A percentile compares a stretch with the other conserved stretches of the same genome.
Conservation (phyloP, 2,329 filamentous ascomycete species). For the Trichocomaceae sp. region DNA sequence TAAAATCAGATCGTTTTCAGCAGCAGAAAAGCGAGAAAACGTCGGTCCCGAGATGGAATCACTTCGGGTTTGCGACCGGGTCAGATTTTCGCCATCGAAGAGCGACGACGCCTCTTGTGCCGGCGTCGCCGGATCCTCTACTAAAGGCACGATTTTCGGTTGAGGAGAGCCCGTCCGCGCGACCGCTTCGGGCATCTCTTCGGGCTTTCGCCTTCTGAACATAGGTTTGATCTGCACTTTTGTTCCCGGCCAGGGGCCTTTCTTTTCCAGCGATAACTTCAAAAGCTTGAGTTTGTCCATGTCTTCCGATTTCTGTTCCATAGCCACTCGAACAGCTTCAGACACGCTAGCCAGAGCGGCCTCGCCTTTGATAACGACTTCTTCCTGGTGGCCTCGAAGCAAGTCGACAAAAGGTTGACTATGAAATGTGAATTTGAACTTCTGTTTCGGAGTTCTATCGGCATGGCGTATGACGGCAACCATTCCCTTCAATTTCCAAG, state of each 20-base stretch:
- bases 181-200: constrained; percentile 42
- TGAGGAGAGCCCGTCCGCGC: constrained; percentile 13
- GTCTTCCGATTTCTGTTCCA: constrained; percentile 76
- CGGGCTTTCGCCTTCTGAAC: constrained; percentile 81
- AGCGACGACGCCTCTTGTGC: constrained; percentile 15
- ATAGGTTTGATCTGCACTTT: constrained; percentile 99
- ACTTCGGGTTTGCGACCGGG: constrained; percentile 56
- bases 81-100: constrained; percentile 28
- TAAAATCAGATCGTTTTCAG: constrained; percentile 83
- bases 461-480: constrained; percentile 95
- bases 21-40: constrained; percentile 87
- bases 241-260: constrained; percentile 87
- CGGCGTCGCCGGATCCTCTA: constrained; percentile 21
- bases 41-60: constrained; percentile 87
- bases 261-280: constrained; percentile 81
- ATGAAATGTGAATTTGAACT: constrained; percentile 99
- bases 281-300: constrained; percentile 76
- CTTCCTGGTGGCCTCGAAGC: constrained; percentile 90
- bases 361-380: constrained; percentile 89
- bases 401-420: constrained; percentile 93
- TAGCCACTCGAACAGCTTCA: constrained; percentile 74
- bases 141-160: neutral
- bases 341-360: constrained; percentile 83
- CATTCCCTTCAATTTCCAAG: constrained; percentile 97
- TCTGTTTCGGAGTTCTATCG: constrained; percentile 95